Evolutionary conservation across 805 yeast species (phyloP).

Genomic region (Alloascoidea africana): DNA sequence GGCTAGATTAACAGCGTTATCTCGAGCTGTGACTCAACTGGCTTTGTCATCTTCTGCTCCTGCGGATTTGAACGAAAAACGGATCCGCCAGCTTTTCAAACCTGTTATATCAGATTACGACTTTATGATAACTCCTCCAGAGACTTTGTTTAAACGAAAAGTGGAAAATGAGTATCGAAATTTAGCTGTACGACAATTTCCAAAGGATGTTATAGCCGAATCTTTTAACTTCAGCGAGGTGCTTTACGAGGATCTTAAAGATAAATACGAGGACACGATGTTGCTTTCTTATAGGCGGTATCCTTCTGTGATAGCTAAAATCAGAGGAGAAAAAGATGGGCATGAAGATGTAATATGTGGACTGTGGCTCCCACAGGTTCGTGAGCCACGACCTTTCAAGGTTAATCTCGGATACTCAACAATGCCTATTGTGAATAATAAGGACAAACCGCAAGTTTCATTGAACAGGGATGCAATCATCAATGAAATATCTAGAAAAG

Average conservation of each 20-base stretch:
- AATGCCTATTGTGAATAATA: slow-evolving; percentile 36
- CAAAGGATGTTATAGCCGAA: slow-evolving; percentile 19
- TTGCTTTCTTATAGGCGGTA: slow-evolving; percentile 52
- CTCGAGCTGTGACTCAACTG: slow-evolving; percentile 56
- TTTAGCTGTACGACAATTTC: slow-evolving; percentile 20
- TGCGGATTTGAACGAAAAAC: slow-evolving; percentile 14
- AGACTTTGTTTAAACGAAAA: slow-evolving; percentile 40
- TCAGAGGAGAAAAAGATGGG: slow-evolving; percentile 21
- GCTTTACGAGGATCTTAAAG: slow-evolving; percentile 43
- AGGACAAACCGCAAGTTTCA: slow-evolving; percentile 30
- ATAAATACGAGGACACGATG: slow-evolving; percentile 49
- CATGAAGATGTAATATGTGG: slow-evolving; percentile 63
- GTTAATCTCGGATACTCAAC: slow-evolving; percentile 67
- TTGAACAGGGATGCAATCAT: slow-evolving; percentile 62
- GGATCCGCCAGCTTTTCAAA: slow-evolving; percentile 46
- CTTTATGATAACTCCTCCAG: slow-evolving; percentile 44
- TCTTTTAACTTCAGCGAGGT: slow-evolving; percentile 48
- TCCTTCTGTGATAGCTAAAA: slow-evolving; percentile 25
- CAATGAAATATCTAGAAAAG: slow-evolving; percentile 38
- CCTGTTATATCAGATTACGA: slow-evolving; percentile 82
- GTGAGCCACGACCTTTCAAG: slow-evolving; percentile 51
- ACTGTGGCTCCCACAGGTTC: slow-evolving; percentile 54
- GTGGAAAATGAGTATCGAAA: slow-evolving; percentile 22
- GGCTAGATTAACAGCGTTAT: slow-evolving; percentile 72
- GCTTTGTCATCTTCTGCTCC: slow-evolving; percentile 28